Percentiles rank a stretch among this genome's conserved stretches.
These are phyloP conservation scores for Dactylonectria macrodidyma DNA, from an alignment of 2,329 filamentous ascomycete species.

Conservation along the genomic window DNA sequence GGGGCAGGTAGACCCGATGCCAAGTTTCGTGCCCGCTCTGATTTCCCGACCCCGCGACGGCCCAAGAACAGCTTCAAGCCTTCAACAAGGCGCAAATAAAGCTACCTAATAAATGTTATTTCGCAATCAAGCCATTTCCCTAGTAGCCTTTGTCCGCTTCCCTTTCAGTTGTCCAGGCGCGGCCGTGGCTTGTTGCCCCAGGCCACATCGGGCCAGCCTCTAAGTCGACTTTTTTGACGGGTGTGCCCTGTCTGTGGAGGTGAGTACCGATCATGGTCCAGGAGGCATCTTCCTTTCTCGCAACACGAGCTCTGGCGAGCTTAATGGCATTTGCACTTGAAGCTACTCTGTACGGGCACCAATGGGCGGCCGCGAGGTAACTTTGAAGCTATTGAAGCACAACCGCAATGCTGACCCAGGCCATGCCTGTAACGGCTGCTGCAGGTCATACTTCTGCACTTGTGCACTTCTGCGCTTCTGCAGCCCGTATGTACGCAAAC, in stretches of 20 bases:
- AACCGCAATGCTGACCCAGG: constrained; percentile 19
- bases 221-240: too few relatives aligned
- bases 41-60: constrained; percentile 22
- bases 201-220: too few relatives aligned
- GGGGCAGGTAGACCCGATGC: constrained; percentile 22
- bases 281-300: background rate
- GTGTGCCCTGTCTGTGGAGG: too few relatives aligned
- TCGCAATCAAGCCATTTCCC: background rate
- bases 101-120: background rate
- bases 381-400: constrained; percentile 27
- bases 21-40: constrained; percentile 18
- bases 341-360: background rate
- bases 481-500: constrained; percentile 34
- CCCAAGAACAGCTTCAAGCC: background rate
- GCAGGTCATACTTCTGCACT: constrained; percentile 13
- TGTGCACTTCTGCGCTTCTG: background rate
- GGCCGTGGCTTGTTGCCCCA: too few relatives aligned
- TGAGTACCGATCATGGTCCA: too few relatives aligned
- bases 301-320: background rate
- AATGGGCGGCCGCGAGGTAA: constrained; percentile 17
- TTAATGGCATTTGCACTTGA: background rate
- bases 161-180: too few relatives aligned
- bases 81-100: background rate
- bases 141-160: background rate
- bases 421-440: constrained; percentile 18